Evolutionary conservation across 352 stramenopile genomes (phyloP), one percentile per base, ranked within the genome.

Genomic region (Globisporangium canariense): DNA sequence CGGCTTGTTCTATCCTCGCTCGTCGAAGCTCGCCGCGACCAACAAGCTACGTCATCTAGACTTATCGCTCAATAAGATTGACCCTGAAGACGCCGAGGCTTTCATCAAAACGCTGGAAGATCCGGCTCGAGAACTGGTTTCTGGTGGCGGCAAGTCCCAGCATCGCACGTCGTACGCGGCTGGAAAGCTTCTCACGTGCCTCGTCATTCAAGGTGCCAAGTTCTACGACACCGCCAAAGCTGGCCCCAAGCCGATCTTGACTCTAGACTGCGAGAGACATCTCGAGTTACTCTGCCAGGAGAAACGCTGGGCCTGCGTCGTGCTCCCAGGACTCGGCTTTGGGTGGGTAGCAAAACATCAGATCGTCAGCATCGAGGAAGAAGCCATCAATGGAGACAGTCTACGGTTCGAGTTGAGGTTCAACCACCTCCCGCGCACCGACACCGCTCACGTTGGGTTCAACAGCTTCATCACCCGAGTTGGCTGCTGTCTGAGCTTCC

Each of bases 1-100:
- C 40, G 51, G 51, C 2, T 13, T 66, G 20, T 66, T 66, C 51
- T 66, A 47, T 32, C 60, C 50, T 16, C 38, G 38, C 8, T 66
- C 60, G 7, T 36, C 50, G 43, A 53, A 22, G 30, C 32, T 66
- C 20, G 32, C 30, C 9, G 36, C 18, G 1, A 13, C n/a, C 4
- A 25, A 34, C 51, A 53, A 53, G 51, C 40, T 52, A 32, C 6
- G 10, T 20, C 45, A 30, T 14, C n/a, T 66, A 34, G 41, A 36
- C 28, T 22, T 61, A 11, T 30, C 36, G 43, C 36, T 20, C 9
- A 47, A 22, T 55, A 20, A n/a, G 3, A 20, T 55, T 7, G 46
- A 56, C 14, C 20, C 14, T 7, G 20, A 13, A 20, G 54, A 43
- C 14, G 47, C 25, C 14, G 20, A 30, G 10, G 40, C 61, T 8